Conservation (phyloP, 805 yeast species). For the Metschnikowia borealis region DNA sequence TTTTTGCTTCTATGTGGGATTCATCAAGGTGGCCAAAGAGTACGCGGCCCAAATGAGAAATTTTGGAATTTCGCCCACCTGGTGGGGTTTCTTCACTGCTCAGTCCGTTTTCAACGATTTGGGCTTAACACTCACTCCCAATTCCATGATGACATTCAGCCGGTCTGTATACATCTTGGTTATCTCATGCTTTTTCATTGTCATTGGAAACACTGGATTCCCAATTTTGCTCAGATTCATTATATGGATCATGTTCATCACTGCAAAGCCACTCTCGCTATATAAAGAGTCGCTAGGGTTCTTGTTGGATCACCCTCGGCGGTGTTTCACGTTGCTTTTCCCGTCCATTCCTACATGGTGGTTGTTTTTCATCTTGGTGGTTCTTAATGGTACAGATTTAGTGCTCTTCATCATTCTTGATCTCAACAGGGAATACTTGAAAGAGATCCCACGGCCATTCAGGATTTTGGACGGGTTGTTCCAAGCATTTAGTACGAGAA, state of each 20-base stretch:
- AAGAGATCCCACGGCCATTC: constrained; percentile 58
- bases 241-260: constrained; percentile 72
- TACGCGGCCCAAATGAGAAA: constrained; percentile 44
- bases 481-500: constrained; percentile 89
- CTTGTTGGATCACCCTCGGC: constrained; percentile 89
- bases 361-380: constrained; percentile 71
- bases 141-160: constrained; percentile 70
- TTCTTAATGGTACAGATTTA: constrained; percentile 73
- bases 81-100: constrained; percentile 93
- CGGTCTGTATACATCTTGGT: constrained; percentile 63
- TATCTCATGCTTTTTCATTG: constrained; percentile 62
- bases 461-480: constrained; percentile 78
- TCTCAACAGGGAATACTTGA: constrained; percentile 45
- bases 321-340: constrained; percentile 89
- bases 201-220: constrained; percentile 93
- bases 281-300: constrained; percentile 77
- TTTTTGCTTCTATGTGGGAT: constrained; percentile 54
- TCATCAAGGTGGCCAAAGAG: constrained; percentile 37
- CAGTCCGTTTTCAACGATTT: constrained; percentile 79
- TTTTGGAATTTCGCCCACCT: constrained; percentile 67
- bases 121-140: constrained; percentile 77
- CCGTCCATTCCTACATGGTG: constrained; percentile 96
- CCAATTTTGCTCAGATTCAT: constrained; percentile 78
- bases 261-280: constrained; percentile 62
- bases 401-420: constrained; percentile 78